Conservation (phyloP, 2,329 filamentous ascomycete species). For the Didymellaceae sp. region DNA sequence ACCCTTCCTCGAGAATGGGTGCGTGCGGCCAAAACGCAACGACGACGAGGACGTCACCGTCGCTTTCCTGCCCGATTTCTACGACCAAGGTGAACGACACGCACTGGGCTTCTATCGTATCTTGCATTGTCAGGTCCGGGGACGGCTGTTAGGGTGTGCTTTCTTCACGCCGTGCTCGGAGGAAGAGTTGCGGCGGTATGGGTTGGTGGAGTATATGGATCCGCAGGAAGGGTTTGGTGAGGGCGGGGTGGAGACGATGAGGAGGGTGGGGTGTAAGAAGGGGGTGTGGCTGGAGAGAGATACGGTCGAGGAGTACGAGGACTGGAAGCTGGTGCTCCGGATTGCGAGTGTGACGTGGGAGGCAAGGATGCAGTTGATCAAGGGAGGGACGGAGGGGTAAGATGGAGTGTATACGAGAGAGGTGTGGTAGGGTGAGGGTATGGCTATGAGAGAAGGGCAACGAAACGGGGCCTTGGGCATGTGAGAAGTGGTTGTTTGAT, state of each 20-base stretch:
- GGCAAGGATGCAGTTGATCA: constrained; percentile 1
- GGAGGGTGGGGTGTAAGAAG: constrained; percentile 2
- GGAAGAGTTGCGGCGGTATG: constrained; percentile 6
- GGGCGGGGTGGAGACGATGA: background rate
- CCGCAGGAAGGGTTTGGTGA: background rate
- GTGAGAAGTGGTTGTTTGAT: too few species aligned
- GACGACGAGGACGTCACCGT: constrained; percentile 3
- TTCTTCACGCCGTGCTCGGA: constrained; percentile 23
- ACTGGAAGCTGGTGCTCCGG: constrained; percentile 3
- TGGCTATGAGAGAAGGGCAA: background rate
- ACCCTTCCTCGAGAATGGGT: background rate
- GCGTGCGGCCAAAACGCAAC: background rate
- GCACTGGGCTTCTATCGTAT: constrained; percentile 21
- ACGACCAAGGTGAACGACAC: constrained; percentile 13
- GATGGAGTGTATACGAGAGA: too few species aligned
- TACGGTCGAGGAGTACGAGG: constrained; percentile 6
- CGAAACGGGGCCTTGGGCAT: too few species aligned
- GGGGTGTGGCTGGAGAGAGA: constrained; percentile 19
- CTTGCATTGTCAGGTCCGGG: background rate
- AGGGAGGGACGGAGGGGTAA: background rate
- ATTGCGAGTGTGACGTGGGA: constrained; percentile 7
- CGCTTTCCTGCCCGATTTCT: constrained; percentile 28
- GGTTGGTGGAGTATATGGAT: constrained; percentile 11
- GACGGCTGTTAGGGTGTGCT: background rate
- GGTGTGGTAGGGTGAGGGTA: background rate